Evolutionary conservation across 768 basidiomycete genomes (phyloP).

Genomic region (Myochromella boudieri): DNA sequence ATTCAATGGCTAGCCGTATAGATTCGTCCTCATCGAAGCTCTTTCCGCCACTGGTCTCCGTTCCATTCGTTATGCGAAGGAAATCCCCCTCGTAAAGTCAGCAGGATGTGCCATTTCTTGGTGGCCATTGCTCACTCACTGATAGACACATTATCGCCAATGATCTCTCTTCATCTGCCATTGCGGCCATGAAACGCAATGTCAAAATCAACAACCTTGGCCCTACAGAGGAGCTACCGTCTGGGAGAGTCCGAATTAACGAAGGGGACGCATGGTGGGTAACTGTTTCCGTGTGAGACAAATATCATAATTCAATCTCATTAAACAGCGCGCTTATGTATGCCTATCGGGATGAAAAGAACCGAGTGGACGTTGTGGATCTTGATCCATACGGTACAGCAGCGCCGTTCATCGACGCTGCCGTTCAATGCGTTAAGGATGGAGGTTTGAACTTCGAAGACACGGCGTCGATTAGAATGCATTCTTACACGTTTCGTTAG

Average conservation of each 20-base stretch:
- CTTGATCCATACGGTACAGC: slow-evolving; percentile 98
- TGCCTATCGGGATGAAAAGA: slow-evolving; percentile 68
- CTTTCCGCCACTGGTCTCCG: slow-evolving; percentile 95
- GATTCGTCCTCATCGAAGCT: slow-evolving; percentile 84
- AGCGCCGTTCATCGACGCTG: slow-evolving; percentile 93
- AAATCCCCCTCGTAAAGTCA: slow-evolving; percentile 89
- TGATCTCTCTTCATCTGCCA: slow-evolving; percentile 82
- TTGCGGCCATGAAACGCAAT: slow-evolving; percentile 84
- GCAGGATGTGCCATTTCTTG: slow-evolving; percentile 17
- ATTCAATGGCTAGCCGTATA: slow-evolving; percentile 39
- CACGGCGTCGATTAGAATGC: not conserved
- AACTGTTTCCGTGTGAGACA: slow-evolving; percentile 1
- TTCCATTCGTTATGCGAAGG: slow-evolving; percentile 95
- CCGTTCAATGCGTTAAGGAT: slow-evolving; percentile 85
- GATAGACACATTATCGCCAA: slow-evolving; percentile 90
- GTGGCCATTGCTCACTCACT: slow-evolving; percentile 6
- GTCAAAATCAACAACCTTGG: slow-evolving; percentile 78
- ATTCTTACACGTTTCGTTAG: slow-evolving; percentile 41
- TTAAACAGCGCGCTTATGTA: slow-evolving; percentile 82
- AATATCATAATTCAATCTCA: slow-evolving; percentile 1
- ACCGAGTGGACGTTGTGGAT: slow-evolving; percentile 91
- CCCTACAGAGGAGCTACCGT: slow-evolving; percentile 18
- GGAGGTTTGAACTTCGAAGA: slow-evolving; percentile 60
- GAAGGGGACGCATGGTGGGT: slow-evolving; percentile 93
- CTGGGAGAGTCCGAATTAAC: slow-evolving; percentile 71